Evolutionary conservation across 441 rosid genomes (phyloP).

Genomic region (Syzygium syzygioides): DNA sequence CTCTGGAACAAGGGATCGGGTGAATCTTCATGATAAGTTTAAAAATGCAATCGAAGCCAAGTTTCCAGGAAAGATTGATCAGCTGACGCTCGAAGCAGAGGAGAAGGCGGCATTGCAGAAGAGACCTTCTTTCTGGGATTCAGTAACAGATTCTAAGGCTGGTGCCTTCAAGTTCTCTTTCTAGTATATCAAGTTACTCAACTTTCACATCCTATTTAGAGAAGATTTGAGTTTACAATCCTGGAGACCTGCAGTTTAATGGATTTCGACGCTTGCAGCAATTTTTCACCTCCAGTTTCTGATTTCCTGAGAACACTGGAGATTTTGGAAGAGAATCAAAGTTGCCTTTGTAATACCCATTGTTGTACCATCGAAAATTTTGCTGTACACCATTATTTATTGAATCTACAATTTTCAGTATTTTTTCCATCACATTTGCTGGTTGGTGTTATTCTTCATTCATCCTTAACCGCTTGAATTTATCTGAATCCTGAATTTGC

Average conservation of each 20-base stretch:
- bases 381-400: background rate
- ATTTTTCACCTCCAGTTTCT: background rate
- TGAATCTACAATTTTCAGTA: background rate
- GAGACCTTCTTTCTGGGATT: conserved; percentile 84
- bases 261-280: background rate
- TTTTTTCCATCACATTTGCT: background rate
- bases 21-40: conserved; percentile 71
- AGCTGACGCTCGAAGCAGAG: conserved; percentile 48
- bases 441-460: background rate
- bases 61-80: conserved; percentile 56
- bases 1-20: conserved; percentile 82
- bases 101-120: conserved; percentile 40
- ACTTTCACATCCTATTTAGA: background rate
- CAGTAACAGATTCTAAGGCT: conserved; percentile 59
- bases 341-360: background rate
- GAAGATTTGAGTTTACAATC: background rate
- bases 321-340: background rate
- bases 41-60: conserved; percentile 52
- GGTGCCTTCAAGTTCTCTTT: conserved; percentile 88
- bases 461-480: background rate
- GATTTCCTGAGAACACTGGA: background rate
- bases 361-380: background rate
- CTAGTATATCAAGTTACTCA: conserved; percentile 9
- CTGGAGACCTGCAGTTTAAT: background rate
- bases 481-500: background rate